phyloP scores from a whole-genome alignment of 768 basidiomycete genomes.

The Ramaria sp. region DNA sequence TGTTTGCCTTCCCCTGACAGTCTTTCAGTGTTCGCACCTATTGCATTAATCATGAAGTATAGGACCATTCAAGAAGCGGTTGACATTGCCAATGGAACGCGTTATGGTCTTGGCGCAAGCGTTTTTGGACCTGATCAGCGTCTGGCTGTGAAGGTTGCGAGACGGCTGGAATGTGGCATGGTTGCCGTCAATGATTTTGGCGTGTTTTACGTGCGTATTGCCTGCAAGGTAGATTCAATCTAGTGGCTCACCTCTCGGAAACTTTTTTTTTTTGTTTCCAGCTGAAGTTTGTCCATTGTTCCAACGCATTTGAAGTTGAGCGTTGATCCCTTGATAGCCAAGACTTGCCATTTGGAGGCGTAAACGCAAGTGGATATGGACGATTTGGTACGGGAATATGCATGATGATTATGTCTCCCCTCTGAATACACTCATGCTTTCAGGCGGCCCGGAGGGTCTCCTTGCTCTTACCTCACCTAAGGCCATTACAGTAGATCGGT shows the following conservation, averaged over 20 bases:
- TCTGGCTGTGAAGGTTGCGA: slow-evolving; percentile 71
- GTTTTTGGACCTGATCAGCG: slow-evolving; percentile 86
- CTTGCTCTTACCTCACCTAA: slow-evolving; percentile 83
- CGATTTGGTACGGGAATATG: slow-evolving; percentile 60
- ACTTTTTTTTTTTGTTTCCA: slow-evolving; percentile 18
- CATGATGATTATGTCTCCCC: background rate
- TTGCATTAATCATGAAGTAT: slow-evolving; percentile 81
- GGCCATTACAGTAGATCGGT: slow-evolving; percentile 76
- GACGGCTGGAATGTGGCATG: slow-evolving; percentile 86
- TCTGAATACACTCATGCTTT: slow-evolving; percentile 9
- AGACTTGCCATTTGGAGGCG: slow-evolving; percentile 91
- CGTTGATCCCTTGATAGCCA: slow-evolving; percentile 42
- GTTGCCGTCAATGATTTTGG: slow-evolving; percentile 94
- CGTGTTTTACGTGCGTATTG: slow-evolving; percentile 62
- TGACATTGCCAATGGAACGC: slow-evolving; percentile 77
- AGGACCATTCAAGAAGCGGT: slow-evolving; percentile 78
- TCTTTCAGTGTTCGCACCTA: slow-evolving; percentile 76
- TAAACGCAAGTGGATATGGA: slow-evolving; percentile 86
- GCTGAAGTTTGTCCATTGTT: slow-evolving; percentile 40
- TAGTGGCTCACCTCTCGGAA: background rate
- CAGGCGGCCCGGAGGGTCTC: slow-evolving; percentile 90
- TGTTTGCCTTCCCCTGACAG: slow-evolving; percentile 1
- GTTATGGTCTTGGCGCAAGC: slow-evolving; percentile 86
- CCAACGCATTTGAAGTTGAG: slow-evolving; percentile 3
- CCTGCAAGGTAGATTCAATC: slow-evolving; percentile 1